Conservation (phyloP, 2,329 filamentous ascomycete species). For the Fusarium secorum region DNA sequence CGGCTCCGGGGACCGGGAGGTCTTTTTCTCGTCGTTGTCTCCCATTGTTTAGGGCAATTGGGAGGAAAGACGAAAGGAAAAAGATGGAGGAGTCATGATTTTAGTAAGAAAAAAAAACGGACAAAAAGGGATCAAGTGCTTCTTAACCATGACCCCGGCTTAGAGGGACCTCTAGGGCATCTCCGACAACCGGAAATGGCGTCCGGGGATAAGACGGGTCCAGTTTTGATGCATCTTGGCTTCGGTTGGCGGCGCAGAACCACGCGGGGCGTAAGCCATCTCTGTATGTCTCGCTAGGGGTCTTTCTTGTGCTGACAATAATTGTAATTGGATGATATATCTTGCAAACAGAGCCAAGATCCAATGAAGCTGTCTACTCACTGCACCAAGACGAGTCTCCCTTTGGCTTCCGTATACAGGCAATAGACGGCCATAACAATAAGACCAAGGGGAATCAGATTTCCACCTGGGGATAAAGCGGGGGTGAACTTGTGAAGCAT, state of each 20-base stretch:
- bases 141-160: constrained; percentile 22
- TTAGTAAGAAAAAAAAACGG: constrained; percentile 15
- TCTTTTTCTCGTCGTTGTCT: constrained; percentile 34
- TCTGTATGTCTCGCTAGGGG: not conserved
- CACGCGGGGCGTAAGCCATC: constrained; percentile 12
- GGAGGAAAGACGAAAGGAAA: not conserved
- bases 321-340: not conserved
- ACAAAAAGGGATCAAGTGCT: constrained; percentile 14
- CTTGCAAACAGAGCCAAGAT: not conserved
- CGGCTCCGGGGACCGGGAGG: constrained; percentile 5
- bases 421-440: not conserved
- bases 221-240: constrained; percentile 11
- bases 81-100: constrained; percentile 17
- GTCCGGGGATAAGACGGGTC: constrained; percentile 33
- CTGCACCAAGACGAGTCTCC: not conserved
- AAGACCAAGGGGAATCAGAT: not conserved
- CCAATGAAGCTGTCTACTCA: not conserved
- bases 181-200: constrained; percentile 34
- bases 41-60: constrained; percentile 11
- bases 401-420: constrained; percentile 9
- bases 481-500: not conserved
- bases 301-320: not conserved
- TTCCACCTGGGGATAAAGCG: constrained; percentile 25
- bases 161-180: constrained; percentile 7
- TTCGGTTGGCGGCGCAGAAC: constrained; percentile 33